Evolutionary conservation across 805 yeast species (phyloP).

Genomic region (Jamesozyma rosinii): DNA sequence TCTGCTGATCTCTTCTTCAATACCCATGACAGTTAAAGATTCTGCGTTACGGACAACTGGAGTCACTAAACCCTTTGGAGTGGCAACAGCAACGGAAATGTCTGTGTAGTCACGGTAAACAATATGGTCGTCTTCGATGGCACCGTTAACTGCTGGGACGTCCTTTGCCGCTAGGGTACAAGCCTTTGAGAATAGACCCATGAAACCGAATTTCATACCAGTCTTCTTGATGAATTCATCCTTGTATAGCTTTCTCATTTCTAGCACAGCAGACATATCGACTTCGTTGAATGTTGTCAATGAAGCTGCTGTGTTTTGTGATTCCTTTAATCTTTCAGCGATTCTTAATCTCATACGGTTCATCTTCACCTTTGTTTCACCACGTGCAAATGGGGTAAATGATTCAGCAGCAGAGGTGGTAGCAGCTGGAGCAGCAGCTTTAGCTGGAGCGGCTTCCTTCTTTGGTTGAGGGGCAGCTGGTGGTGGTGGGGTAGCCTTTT

Average conservation of each 20-base stretch:
- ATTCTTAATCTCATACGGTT: conserved; percentile 98
- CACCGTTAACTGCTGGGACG: conserved; percentile 89
- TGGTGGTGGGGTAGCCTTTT: conserved; percentile 15
- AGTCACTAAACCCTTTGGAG: conserved; percentile 97
- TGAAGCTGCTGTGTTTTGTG: conserved; percentile 97
- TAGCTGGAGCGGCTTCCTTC: conserved; percentile 17
- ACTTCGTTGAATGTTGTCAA: conserved; percentile 96
- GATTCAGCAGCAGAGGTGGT: conserved; percentile 30
- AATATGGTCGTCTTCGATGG: conserved; percentile 88
- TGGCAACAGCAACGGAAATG: conserved; percentile 93
- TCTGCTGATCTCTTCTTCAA: conserved; percentile 74
- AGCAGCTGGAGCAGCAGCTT: conserved; percentile 22
- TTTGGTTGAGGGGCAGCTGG: conserved; percentile 26
- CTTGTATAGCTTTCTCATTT: conserved; percentile 92
- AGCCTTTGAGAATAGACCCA: conserved; percentile 97
- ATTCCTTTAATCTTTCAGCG: conserved; percentile 97
- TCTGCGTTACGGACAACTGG: conserved; percentile 97
- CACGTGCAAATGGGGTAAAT: conserved; percentile 57
- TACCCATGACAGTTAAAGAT: conserved; percentile 74
- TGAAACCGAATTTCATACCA: conserved; percentile 93
- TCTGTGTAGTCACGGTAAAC: conserved; percentile 95
- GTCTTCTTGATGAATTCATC: conserved; percentile 91
- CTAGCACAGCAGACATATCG: conserved; percentile 86
- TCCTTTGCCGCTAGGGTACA: conserved; percentile 87
- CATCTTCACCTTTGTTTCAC: conserved; percentile 91